Evolutionary conservation across 371 early-diverging fungal species (phyloP), one percentile per base, ranked within the genome.

Genomic region (Fennellomyces sp.): DNA sequence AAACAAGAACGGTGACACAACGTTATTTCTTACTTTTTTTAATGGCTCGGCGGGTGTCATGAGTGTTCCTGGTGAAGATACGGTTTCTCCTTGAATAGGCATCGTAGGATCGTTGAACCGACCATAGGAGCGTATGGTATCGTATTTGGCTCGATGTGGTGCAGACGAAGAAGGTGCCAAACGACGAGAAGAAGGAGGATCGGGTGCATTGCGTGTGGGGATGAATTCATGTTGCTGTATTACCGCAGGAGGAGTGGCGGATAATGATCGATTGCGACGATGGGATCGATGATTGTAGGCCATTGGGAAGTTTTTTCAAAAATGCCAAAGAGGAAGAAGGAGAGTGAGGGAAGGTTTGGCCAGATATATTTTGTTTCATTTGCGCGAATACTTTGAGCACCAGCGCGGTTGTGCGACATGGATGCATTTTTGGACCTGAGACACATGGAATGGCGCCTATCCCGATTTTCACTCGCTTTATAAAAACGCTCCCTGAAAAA

Each of bases 171-270:
- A 45, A 7, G 30, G 45, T 8, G 42, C 29, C 21, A 31, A 11
- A 28, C 51, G 51, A 27, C 39, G 36, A 26, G 38, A 35, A 15
- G 41, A 17, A 25, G 39, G 55, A 19, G 39, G 55, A n/a, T 54
- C 55, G 17, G 36, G 55, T 38, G 55, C 55, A 25, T 54, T 17
- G 11, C 55, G 38, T 25, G 36, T n/a, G 6, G 55, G 55, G 23
- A 39, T 38, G 55, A 54, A 28, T 28, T 39, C 35, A 13, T 33
- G 35, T 33, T 33, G 35, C 13, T 33, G 45, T 7, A 4, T 21
- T 11, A 45, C 21, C 23, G 5, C 21, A 0, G 45, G 45, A 17
- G 45, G 45, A 8, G 17, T 8, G n/a, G 45, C 45, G 45, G 45
- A 45, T 25, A 45, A 45, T 45, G 45, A 45, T 45, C 45, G 45